Base-by-base conservation (phyloP, 495 filamentous ascomycete species). In the Talaromyces nanjingensis region DNA sequence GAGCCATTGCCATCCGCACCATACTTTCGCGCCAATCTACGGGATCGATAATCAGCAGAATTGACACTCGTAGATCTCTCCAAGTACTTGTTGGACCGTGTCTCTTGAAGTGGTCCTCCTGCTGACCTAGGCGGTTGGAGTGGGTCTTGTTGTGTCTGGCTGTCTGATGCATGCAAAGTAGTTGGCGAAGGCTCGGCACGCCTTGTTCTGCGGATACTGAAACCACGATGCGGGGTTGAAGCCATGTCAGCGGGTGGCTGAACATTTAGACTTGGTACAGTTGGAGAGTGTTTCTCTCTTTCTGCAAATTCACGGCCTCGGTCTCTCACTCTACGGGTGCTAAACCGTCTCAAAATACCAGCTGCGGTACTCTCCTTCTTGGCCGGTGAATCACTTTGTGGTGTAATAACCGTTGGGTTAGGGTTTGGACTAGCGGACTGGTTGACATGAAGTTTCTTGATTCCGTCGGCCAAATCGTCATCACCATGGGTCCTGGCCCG, bases 401-500 rank as follows among this genome's bases (percentile, higher is more conserved):
- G 76, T 29, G 78, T 71, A 14, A 83, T 80, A 49, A 85, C 77
- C 45, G 86, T 81, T 22, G 84, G 77, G 27, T 83, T 79, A 2
- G 84, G 79, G 12, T 79, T 72, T 70, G 86, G 80, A 64, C 80
- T 74, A 37, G 77, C 75, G 7, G 80, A 74, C 6, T 80, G 70
- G 61, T 83, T 72, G 68, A 89, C 67, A 72, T 92, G 86, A 18
- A 89, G 74, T 69, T 88, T 89, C 74, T 92, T 91, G 75, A 91
- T 77, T 3, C 82, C 83, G 58, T 94, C 90, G 3, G 86, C 79
- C 16, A 93, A 83, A 37, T 99, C 96, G 65, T 98, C 94, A 74
- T 98, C 94, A 49, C 94, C 96, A 70, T 98, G 96, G 0, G 94
- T 98, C 63, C 96, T 80, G 31, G 94, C 92, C 52, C 94, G 84